These are phyloP conservation scores for Penicillium mononematosum DNA, from an alignment of 495 filamentous ascomycete species.

Conservation along the genomic window DNA sequence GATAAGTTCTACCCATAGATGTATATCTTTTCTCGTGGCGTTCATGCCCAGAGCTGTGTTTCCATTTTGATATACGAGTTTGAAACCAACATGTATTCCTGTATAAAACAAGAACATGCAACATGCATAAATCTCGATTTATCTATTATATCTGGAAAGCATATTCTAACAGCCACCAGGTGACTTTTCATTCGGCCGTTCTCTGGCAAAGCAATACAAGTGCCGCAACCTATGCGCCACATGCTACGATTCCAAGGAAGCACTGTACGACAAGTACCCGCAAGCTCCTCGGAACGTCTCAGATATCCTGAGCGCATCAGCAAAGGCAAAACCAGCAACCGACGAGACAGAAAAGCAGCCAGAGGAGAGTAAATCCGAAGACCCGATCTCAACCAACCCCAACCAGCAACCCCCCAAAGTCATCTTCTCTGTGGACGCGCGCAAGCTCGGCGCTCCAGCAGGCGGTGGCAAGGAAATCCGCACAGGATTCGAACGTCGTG, in stretches of 20 bases:
- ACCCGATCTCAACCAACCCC: background rate
- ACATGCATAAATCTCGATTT: background rate
- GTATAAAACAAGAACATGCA: background rate
- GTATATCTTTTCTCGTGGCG: background rate
- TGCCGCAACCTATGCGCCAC: conserved; percentile 66
- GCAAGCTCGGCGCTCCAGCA: conserved; percentile 55
- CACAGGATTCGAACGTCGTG: conserved; percentile 30
- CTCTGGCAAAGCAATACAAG: conserved; percentile 67
- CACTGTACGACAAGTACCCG: conserved; percentile 70
- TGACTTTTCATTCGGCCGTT: conserved; percentile 86
- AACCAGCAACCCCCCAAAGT: conserved; percentile 36
- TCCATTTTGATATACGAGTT: background rate
- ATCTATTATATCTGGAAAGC: background rate
- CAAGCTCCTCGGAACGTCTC: conserved; percentile 62
- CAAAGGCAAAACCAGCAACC: conserved; percentile 10
- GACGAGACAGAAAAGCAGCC: conserved; percentile 1
- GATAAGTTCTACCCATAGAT: background rate
- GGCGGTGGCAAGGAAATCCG: conserved; percentile 46
- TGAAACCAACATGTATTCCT: conserved; percentile 9
- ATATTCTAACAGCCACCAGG: conserved; percentile 36
- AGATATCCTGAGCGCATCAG: conserved; percentile 40
- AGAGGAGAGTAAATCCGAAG: conserved; percentile 7
- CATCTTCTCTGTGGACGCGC: conserved; percentile 72
- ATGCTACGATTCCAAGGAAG: conserved; percentile 56
- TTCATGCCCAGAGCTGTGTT: background rate